phyloP scores from a whole-genome alignment of 2,329 filamentous ascomycete species.

The Fusarium nodosum region DNA sequence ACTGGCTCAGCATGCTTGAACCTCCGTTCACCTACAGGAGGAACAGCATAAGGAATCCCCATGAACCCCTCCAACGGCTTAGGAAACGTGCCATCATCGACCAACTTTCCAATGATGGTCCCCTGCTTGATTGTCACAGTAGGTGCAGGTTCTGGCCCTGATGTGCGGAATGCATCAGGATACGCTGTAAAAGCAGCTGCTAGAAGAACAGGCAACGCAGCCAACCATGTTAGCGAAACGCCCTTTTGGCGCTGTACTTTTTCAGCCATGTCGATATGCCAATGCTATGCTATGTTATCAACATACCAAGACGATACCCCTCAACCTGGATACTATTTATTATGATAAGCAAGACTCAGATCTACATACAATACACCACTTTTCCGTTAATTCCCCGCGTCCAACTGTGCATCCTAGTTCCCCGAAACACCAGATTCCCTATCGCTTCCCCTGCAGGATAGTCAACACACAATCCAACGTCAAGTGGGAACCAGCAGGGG shows the following conservation, averaged over 20 bases:
- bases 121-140: constrained; percentile 52
- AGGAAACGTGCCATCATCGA: constrained; percentile 51
- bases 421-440: constrained; percentile 26
- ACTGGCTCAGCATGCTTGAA: constrained; percentile 56
- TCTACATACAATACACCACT: background rate
- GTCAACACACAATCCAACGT: background rate
- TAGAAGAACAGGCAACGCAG: constrained; percentile 37
- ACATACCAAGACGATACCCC: constrained; percentile 1
- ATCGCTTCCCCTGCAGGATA: constrained; percentile 36
- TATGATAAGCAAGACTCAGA: constrained; percentile 20
- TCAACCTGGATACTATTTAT: constrained; percentile 15
- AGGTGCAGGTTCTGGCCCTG: constrained; percentile 19
- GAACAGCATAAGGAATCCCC: constrained; percentile 62
- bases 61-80: constrained; percentile 58
- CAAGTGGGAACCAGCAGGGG: constrained; percentile 26
- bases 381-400: background rate
- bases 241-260: constrained; percentile 16
- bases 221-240: constrained; percentile 33
- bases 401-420: constrained; percentile 5
- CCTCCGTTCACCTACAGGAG: constrained; percentile 59
- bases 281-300: background rate
- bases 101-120: constrained; percentile 50
- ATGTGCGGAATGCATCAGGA: constrained; percentile 17
- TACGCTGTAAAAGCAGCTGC: constrained; percentile 31
- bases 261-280: constrained; percentile 28